Conservation (phyloP, 2,329 filamentous ascomycete genomes). For the Peltaster fructicola region DNA sequence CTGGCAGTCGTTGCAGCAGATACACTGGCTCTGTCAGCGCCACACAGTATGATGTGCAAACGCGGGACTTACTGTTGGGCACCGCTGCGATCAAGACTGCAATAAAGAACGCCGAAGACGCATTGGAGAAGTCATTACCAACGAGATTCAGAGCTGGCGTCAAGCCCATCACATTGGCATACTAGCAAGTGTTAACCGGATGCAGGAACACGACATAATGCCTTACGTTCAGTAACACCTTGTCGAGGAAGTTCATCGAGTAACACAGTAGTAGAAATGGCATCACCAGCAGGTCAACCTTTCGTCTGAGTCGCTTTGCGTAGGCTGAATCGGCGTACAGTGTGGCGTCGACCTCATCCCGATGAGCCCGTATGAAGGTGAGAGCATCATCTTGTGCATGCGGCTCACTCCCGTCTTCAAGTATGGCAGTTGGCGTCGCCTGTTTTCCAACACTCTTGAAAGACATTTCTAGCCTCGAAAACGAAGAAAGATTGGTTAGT, state of each 20-base stretch:
- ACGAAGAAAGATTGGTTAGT: no score
- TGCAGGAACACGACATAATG: background rate
- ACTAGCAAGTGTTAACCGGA: slow-evolving; percentile 22
- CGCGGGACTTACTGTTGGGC: slow-evolving; percentile 36
- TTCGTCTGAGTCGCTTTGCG: slow-evolving; percentile 35
- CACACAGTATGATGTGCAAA: no score
- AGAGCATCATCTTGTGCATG: no score
- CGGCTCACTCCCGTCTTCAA: no score
- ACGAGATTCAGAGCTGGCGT: slow-evolving; percentile 34
- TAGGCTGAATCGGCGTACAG: no score
- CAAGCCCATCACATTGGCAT: slow-evolving; percentile 49
- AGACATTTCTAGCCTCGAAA: no score
- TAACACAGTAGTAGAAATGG: slow-evolving; percentile 46
- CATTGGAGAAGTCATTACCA: slow-evolving; percentile 44
- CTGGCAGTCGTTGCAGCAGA: slow-evolving; percentile 41
- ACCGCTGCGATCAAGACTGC: slow-evolving; percentile 42
- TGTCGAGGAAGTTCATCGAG: slow-evolving; percentile 47
- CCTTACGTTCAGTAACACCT: slow-evolving; percentile 44
- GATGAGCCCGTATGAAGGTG: no score
- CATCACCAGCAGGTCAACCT: slow-evolving; percentile 41
- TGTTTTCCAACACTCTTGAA: no score
- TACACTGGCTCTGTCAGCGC: slow-evolving; percentile 23
- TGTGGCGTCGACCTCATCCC: no score
- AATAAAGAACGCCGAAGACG: slow-evolving; percentile 46
- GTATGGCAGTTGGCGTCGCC: no score